Conservation (phyloP, 139 green algal genomes). For the Spirogloea muscicola region DNA sequence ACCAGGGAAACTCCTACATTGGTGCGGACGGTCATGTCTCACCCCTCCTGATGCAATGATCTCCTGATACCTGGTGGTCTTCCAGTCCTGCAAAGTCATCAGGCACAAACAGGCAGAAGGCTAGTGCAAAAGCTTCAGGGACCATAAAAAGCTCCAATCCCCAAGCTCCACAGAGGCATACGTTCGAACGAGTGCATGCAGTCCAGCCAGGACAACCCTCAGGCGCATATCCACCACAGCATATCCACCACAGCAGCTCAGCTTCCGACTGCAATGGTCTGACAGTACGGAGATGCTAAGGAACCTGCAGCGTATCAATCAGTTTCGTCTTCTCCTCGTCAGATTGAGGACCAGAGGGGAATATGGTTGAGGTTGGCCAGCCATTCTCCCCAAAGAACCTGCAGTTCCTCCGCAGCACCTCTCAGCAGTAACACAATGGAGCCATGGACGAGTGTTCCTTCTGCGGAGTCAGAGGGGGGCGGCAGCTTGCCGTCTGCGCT, state of each 20-base stretch:
- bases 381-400: slow-evolving; percentile 71
- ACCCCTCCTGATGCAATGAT: slow-evolving; percentile 54
- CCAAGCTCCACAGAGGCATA: too few species aligned
- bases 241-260: background rate
- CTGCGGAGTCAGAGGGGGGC: too few species aligned
- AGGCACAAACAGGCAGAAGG: background rate
- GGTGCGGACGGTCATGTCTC: too few species aligned
- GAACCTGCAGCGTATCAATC: slow-evolving; percentile 71
- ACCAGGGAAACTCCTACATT: too few species aligned
- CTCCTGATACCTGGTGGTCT: slow-evolving; percentile 60
- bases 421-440: too few species aligned
- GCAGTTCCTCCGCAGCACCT: too few species aligned
- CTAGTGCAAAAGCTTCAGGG: too few species aligned
- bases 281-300: too few species aligned
- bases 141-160: too few species aligned
- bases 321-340: slow-evolving; percentile 68
- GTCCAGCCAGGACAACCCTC: background rate
- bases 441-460: too few species aligned
- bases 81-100: slow-evolving; percentile 50
- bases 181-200: background rate
- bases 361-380: slow-evolving; percentile 69
- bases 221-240: background rate
- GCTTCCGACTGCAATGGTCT: background rate
- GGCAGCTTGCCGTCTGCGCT: background rate
- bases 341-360: slow-evolving; percentile 45